Conservation (phyloP, 495 filamentous ascomycete genomes). For the Aspergillus sclerotioniger region DNA sequence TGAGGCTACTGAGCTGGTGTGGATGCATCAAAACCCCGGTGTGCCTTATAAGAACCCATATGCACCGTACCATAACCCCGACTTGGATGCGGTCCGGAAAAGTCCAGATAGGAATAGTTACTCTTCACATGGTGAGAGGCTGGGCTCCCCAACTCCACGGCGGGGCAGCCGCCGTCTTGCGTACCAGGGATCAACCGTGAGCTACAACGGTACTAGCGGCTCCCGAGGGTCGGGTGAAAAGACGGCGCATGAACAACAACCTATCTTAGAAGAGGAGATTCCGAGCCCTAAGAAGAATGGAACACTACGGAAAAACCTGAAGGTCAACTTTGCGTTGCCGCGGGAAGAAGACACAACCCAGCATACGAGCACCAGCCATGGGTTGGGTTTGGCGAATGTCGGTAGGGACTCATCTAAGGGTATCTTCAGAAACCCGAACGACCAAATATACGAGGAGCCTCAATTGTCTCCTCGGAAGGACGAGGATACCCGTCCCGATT, state of each 20-base stretch:
- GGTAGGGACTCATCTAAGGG: conserved; percentile 42
- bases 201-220: conserved; percentile 12
- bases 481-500: conserved; percentile 32
- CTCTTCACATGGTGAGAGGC: conserved; percentile 60
- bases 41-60: conserved; percentile 53
- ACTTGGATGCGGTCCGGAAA: conserved; percentile 24
- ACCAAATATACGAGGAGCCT: conserved; percentile 89
- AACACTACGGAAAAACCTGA: conserved; percentile 35
- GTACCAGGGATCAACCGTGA: conserved; percentile 50
- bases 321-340: conserved; percentile 44
- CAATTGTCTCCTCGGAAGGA: conserved; percentile 39
- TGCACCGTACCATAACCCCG: conserved; percentile 57
- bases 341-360: conserved; percentile 22
- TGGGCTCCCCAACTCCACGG: conserved; percentile 34
- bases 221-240: not conserved
- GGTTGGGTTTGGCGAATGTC: conserved; percentile 32
- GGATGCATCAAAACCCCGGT: conserved; percentile 72
- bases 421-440: conserved; percentile 58
- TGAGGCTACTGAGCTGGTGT: conserved; percentile 85
- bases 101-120: conserved; percentile 59
- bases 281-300: conserved; percentile 19
- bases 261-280: conserved; percentile 4
- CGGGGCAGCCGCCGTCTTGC: conserved; percentile 40
- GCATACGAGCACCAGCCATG: conserved; percentile 9
- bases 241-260: not conserved